Base-by-base conservation (phyloP, 805 yeast species). In the Dipodascopsis uninucleata region DNA sequence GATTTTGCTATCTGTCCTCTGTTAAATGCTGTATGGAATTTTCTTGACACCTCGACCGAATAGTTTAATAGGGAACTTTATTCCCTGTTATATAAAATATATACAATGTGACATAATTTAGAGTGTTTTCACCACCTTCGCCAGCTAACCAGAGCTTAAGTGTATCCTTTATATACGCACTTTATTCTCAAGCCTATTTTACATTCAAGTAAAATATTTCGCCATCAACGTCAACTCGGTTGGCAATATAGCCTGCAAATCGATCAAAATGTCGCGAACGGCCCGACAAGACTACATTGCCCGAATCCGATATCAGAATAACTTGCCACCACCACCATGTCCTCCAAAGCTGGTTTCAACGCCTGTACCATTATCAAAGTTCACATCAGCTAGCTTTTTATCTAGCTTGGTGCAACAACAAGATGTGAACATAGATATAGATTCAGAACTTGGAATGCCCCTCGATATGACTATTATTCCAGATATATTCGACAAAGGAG, bases 261-360 rank as follows among this genome's bases (percentile, higher is more conserved):
- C n/a, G n/a, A n/a, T n/a, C n/a, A n/a, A n/a, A n/a, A 50, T 50
- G 55, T 52, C 55, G 31, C 47, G 55, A 2, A 41, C 49, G 12
- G 49, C 36, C 16, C 45, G 69, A 24, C 71, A 68, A 51, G 74
- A 69, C 52, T 70, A 65, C 45, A 62, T 70, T 44, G 94, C 95
- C 36, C 82, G 83, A 56, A 77, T 84, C 42, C 76, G 95, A 60
- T 90, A 88, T 64, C 78, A 78, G 47, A 93, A 93, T 63, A 84
- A 79, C 58, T 71, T 93, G 20, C 98, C 98, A 4, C 89, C 96
- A 1, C 97, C 97, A 7, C 83, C 90, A 20, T 74, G 93, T 50
- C 87, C 95, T 36, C 97, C 98, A 24, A 86, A 84, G 62, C 74
- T 89, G 45, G 65, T 93, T 41, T 76, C 79, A 39, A 76, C 80